phyloP scores from a whole-genome alignment of 139 green algal species.

The Ostreobium quekettii region DNA sequence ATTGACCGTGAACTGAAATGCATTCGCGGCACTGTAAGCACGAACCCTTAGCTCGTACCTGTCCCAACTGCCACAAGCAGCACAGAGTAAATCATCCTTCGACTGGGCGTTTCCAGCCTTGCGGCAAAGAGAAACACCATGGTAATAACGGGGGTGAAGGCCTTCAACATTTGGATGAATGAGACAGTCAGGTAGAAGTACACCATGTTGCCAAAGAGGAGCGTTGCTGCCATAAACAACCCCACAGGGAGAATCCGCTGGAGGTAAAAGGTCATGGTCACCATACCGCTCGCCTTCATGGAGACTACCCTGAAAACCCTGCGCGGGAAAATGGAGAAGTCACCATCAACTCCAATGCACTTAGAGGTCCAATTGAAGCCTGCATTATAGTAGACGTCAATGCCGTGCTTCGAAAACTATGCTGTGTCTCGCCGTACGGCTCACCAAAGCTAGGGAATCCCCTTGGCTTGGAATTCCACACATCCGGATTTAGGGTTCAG shows the following conservation, averaged over 20 bases:
- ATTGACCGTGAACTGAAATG: too few species aligned
- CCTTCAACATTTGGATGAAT: slow-evolving; percentile 95
- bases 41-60: background rate
- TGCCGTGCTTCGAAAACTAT: background rate
- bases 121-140: slow-evolving; percentile 75
- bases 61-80: slow-evolving; percentile 21
- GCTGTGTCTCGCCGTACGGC: too few species aligned
- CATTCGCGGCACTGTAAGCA: too few species aligned
- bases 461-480: too few species aligned
- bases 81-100: slow-evolving; percentile 46
- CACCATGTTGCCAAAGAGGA: slow-evolving; percentile 89
- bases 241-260: slow-evolving; percentile 76
- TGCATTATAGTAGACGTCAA: background rate
- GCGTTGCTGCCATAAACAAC: slow-evolving; percentile 73
- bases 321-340: slow-evolving; percentile 13
- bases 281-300: background rate
- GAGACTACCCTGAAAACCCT: slow-evolving; percentile 42
- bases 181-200: slow-evolving; percentile 95
- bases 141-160: slow-evolving; percentile 82
- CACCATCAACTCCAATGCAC: slow-evolving; percentile 20
- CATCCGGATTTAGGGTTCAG: too few species aligned
- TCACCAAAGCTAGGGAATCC: too few species aligned
- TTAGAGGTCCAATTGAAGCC: background rate
- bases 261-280: slow-evolving; percentile 6
- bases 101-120: slow-evolving; percentile 56